Conservation (phyloP, 1,284 basidiomycete genomes). For the Bjerkandera adusta region DNA sequence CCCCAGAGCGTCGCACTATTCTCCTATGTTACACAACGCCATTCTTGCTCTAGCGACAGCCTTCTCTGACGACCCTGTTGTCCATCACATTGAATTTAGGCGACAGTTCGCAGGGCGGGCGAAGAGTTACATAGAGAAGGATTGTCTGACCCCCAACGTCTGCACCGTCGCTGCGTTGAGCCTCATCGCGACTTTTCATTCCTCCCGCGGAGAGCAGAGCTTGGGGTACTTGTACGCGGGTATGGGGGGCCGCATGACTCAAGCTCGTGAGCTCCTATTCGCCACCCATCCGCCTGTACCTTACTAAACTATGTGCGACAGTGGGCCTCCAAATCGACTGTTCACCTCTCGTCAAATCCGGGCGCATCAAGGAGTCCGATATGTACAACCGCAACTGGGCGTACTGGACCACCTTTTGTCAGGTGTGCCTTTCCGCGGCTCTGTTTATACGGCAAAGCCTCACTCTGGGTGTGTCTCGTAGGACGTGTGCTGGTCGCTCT, state of each 20-base stretch:
- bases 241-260: constrained; percentile 52
- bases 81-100: constrained; percentile 45
- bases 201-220: constrained; percentile 52
- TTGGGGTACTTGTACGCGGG: constrained; percentile 61
- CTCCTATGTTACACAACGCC: constrained; percentile 70
- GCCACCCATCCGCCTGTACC: background rate
- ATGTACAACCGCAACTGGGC: constrained; percentile 56
- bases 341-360: constrained; percentile 50
- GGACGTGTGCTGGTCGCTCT: constrained; percentile 60
- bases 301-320: constrained; percentile 18
- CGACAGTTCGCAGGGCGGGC: constrained; percentile 51
- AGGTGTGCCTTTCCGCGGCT: constrained; percentile 29
- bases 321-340: constrained; percentile 60
- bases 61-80: constrained; percentile 53
- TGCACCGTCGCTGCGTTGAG: constrained; percentile 58
- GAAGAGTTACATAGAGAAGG: constrained; percentile 52
- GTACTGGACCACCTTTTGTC: constrained; percentile 51
- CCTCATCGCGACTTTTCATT: constrained; percentile 58
- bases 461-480: constrained; percentile 20
- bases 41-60: constrained; percentile 57
- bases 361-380: constrained; percentile 46
- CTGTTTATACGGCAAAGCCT: background rate
- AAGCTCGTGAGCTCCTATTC: constrained; percentile 31
- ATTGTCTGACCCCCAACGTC: constrained; percentile 57
- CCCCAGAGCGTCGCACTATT: constrained; percentile 58